phyloP scores from a whole-genome alignment of 2,329 filamentous ascomycete genomes.

The Ceratocystis albifundus region DNA sequence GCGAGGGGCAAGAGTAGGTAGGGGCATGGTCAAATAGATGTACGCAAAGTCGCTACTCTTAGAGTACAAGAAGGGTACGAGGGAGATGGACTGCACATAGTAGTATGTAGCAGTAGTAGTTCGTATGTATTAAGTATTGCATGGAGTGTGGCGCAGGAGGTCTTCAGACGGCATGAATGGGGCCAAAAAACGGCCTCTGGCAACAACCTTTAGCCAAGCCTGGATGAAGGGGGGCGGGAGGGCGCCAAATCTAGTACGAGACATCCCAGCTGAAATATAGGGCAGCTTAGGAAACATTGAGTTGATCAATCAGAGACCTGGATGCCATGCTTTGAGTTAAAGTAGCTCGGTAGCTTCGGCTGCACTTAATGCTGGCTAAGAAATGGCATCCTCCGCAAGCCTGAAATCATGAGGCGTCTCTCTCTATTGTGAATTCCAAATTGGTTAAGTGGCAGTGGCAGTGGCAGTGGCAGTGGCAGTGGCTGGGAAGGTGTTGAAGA shows the following conservation, averaged over 20 bases:
- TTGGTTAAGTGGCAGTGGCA: not conserved
- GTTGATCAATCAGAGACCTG: not conserved
- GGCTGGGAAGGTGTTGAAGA: not conserved
- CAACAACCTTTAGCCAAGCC: not conserved
- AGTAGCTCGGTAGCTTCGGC: not conserved
- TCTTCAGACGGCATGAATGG: not conserved
- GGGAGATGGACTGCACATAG: not conserved
- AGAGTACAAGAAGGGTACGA: not conserved
- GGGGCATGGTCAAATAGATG: not conserved
- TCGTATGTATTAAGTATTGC: not conserved
- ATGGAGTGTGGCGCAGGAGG: not conserved
- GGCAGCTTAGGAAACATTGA: not conserved
- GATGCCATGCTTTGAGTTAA: not conserved
- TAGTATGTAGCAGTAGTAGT: not conserved
- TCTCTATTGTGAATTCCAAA: not conserved
- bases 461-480: no score
- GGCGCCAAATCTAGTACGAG: not conserved
- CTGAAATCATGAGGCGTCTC: not conserved
- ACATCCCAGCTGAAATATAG: not conserved
- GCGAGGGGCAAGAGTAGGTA: not conserved
- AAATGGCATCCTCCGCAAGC: not conserved
- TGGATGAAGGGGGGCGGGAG: not conserved
- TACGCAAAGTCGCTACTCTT: not conserved
- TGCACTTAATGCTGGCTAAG: not conserved
- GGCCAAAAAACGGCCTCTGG: constrained; percentile 4